Evolutionary conservation across 345 rosid species (phyloP).

Genomic region (Gossypium arboreum): DNA sequence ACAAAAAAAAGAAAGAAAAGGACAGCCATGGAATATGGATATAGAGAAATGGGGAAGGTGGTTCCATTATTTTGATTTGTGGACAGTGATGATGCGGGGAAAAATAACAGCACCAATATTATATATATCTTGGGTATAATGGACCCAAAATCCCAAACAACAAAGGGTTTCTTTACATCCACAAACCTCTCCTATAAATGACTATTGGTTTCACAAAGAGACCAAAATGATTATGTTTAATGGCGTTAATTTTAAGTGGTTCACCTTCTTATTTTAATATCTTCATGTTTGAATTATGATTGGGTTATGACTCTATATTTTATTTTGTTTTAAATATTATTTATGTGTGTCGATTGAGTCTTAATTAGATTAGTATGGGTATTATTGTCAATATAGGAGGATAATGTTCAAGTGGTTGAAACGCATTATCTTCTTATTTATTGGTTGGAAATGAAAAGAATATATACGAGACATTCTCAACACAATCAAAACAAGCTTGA

Average conservation of each 20-base stretch:
- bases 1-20: background rate
- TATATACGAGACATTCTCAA: too few species aligned
- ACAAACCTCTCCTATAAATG: background rate
- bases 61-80: background rate
- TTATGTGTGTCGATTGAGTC: too few species aligned
- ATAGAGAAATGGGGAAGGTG: background rate
- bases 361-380: rapidly evolving
- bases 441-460: too few species aligned
- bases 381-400: too few species aligned
- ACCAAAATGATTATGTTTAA: background rate
- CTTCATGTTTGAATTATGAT: too few species aligned
- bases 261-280: too few species aligned
- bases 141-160: background rate
- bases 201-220: slow-evolving; percentile 10
- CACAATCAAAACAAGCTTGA: too few species aligned
- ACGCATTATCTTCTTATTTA: too few species aligned
- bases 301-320: too few species aligned
- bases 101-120: background rate
- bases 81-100: background rate
- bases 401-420: too few species aligned
- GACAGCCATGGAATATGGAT: background rate
- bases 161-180: background rate
- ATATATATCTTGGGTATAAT: background rate
- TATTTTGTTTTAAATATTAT: too few species aligned
- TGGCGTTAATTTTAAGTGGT: too few species aligned